These are phyloP conservation scores for Coprinellus aureogranulatus DNA, from an alignment of 768 basidiomycete species.

Conservation along the genomic window DNA sequence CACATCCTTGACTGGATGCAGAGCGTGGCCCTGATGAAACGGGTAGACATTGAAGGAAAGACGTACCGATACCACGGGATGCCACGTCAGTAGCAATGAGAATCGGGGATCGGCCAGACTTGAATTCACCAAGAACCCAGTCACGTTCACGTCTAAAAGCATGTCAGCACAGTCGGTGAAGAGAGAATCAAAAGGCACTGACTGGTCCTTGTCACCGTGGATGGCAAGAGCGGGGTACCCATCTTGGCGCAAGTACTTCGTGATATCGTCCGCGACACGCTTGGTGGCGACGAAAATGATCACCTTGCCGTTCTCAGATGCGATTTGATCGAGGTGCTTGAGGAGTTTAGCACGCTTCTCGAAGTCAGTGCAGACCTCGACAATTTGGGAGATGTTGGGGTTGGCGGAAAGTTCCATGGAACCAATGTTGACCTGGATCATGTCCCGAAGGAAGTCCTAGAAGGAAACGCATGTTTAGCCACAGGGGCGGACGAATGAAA, in stretches of 20 bases:
- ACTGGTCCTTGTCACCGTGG: slow-evolving; percentile 99
- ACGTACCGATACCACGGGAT: slow-evolving; percentile 99
- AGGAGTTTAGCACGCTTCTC: slow-evolving; percentile 96
- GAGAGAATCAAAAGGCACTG: slow-evolving; percentile 28
- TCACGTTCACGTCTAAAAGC: slow-evolving; percentile 85
- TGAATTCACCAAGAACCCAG: slow-evolving; percentile 98
- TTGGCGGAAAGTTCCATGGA: slow-evolving; percentile 98
- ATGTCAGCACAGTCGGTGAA: not conserved
- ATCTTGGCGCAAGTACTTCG: slow-evolving; percentile 96
- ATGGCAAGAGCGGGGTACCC: slow-evolving; percentile 99
- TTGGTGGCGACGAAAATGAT: slow-evolving; percentile 98
- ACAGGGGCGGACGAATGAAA: not conserved
- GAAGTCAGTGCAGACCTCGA: slow-evolving; percentile 95
- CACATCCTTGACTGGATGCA: not conserved
- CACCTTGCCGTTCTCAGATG: slow-evolving; percentile 95
- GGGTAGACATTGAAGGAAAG: slow-evolving; percentile 19
- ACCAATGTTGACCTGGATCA: slow-evolving; percentile 98
- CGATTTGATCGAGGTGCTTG: slow-evolving; percentile 96
- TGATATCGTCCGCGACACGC: slow-evolving; percentile 96
- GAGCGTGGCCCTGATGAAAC: not conserved
- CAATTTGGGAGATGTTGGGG: slow-evolving; percentile 93
- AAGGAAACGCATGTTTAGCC: not conserved
- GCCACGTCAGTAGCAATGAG: slow-evolving; percentile 99
- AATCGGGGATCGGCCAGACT: slow-evolving; percentile 95
- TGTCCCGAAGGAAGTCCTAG: slow-evolving; percentile 92